Evolutionary conservation across 2,329 filamentous ascomycete species (phyloP).

Genomic region (Fusarium ambrosium): DNA sequence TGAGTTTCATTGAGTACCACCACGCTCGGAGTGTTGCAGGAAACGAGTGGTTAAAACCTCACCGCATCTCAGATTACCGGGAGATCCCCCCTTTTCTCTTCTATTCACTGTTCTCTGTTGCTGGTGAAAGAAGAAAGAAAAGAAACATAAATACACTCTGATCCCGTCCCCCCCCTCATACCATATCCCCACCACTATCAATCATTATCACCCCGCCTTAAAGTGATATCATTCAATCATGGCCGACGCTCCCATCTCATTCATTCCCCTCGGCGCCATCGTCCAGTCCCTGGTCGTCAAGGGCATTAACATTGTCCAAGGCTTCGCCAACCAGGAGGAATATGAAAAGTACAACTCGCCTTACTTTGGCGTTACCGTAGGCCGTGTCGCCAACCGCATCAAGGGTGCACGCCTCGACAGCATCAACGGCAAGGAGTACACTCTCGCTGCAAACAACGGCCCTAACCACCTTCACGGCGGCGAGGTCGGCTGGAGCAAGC

Average conservation of each 20-base stretch:
- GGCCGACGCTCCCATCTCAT: slow-evolving; percentile 68
- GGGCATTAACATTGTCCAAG: slow-evolving; percentile 88
- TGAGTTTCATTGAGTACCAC: not conserved
- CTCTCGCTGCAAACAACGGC: slow-evolving; percentile 81
- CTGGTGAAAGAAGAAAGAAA: not conserved
- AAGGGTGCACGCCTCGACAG: slow-evolving; percentile 76
- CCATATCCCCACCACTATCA: slow-evolving; percentile 16
- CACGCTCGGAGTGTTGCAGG: slow-evolving; percentile 8
- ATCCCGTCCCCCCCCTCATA: slow-evolving; percentile 9
- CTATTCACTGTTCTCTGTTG: not conserved
- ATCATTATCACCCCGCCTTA: slow-evolving; percentile 7
- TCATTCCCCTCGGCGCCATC: slow-evolving; percentile 82
- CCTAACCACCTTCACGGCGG: slow-evolving; percentile 83
- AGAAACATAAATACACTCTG: slow-evolving; percentile 21
- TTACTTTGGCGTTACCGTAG: slow-evolving; percentile 95
- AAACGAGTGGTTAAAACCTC: slow-evolving; percentile 34
- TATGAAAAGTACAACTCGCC: slow-evolving; percentile 82
- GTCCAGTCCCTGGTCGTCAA: slow-evolving; percentile 85
- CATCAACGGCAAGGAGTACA: slow-evolving; percentile 79
- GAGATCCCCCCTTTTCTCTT: slow-evolving; percentile 10
- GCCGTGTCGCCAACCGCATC: slow-evolving; percentile 86
- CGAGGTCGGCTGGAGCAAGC: slow-evolving; percentile 83
- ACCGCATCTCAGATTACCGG: slow-evolving; percentile 24
- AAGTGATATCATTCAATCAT: slow-evolving; percentile 48
- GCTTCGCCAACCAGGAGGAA: slow-evolving; percentile 80